Base-by-base conservation (phyloP, 176 grass and related monocot species). In the Olyra latifolia region DNA sequence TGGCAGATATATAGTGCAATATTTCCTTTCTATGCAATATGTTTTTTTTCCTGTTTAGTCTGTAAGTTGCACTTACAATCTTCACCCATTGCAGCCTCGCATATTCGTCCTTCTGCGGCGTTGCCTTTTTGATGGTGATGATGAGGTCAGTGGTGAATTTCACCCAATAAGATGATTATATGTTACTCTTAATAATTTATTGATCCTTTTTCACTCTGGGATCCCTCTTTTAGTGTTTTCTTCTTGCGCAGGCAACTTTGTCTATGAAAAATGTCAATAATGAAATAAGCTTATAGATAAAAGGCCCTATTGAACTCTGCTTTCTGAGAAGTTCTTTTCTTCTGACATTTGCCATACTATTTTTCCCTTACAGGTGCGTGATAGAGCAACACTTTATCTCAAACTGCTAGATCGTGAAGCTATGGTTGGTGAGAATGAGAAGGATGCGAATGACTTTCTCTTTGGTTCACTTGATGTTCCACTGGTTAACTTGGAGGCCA, bases 71-170 rank as follows among this genome's bases (percentile, higher is more conserved):
- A 74, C 74, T 69, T 11, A 40, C 35, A 63, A 48, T 76, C 17
- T 88, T 81, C 80, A 72, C 80, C 66, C 17, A 49, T 81, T 93
- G 39, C 96, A 99, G 96, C 90, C 96, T 80, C 96, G 96, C 57
- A 99, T 99, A 91, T 99, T 99, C 28, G 72, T 99, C 73, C 93
- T 99, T 63, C 86, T 99, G 73, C 86, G 96, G 41, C 96, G 93
- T 44, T 99, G 96, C 84, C 84, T 99, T 17, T 99, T 93, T 87
- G 96, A 99, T 83, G 94, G 90, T 70, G 96, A 99, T 91, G 96
- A 99, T 62, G 96, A 99, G 96, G 96, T 99, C 53, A 48, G 88
- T 80, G 75, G 32, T 42, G 20, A 62, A 6, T 41, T 79, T 84
- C 4, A 59, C 50, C 12, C 39, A 70, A 70, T 50, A 80, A 50